Base-by-base conservation (phyloP, 1,139 yeast genomes). In the Saccharomyces hybrid region DNA sequence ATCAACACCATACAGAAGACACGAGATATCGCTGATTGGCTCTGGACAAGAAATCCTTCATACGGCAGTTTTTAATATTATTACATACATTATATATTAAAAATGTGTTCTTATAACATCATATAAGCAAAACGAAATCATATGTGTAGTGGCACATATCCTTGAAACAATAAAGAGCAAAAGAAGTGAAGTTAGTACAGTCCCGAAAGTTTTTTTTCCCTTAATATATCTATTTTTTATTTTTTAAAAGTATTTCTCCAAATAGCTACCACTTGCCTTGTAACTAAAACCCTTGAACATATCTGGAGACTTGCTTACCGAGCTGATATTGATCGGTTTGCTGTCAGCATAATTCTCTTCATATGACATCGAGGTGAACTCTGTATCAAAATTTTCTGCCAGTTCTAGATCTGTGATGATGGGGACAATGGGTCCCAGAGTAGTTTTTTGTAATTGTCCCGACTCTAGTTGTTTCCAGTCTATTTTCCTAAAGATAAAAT, bases 321-420 rank as follows among this genome's bases (percentile, higher is more conserved):
- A 34, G 3, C 54, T 54, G 32, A 55, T 51, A 56, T 60, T 49
- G 41, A 58, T 55, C 3, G 52, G 26, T 34, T 42, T 51, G 25
- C 38, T 49, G n/a, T 52, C 55, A n/a, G 57, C 52, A 50, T 60
- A 58, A 19, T 62, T 62, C 41, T 63, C 64, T 46, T 68, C 70
- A 47, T 68, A 63, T 25, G 72, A 68, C 88, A 90, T 82, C n/a
- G 80, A 83, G 0, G 98, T 91, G 71, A 91, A 93, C 62, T 89
- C 96, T 23, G 78, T 72, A 63, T 93, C 95, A 68, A 93, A 93
- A 68, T 93, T 93, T 69, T 93, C 98, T 0, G 99, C 99, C 60
- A 88, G 73, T 34, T 79, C 82, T 13, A 95, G 91, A 64, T 90
- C 88, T 0, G 97, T 88, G 51, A 91, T 86, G 11, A 86, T 73